Base-by-base conservation (phyloP, 495 filamentous ascomycete genomes). In the Baudoinia panamericana region DNA sequence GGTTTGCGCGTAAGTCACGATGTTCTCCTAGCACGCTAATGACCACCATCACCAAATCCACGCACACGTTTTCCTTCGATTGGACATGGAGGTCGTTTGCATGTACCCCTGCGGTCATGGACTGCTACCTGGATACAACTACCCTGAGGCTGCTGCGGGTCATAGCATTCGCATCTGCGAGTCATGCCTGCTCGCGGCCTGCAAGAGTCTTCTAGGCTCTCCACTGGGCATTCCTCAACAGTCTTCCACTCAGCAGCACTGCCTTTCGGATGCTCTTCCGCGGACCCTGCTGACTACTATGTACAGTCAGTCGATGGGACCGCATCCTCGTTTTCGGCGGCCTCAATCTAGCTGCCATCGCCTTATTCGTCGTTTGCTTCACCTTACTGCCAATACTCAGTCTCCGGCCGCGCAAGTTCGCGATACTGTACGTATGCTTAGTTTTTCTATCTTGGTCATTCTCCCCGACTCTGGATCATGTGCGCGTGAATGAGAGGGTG, bases 281-380 rank as follows among this genome's bases (percentile, higher is more conserved):
- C 45, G 56, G 54, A 45, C 51, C 44, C 45, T 43, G 46, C 53
- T 56, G 44, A 58, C 56, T 39, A 50, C 57, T 45, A 48, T 46
- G 39, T 47, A 62, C 61, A 97, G 90, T 97, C 67, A 93, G 84
- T 60, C 75, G 90, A 58, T 96, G 90, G 90, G 90, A 97, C 62
- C 82, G 90, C 35, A 62, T 96, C 56, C 68, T 97, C 53, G 73
- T 95, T 41, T 97, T 96, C 57, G 78, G 71, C 39, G 86, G 76
- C 52, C 93, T 92, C 67, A 95, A 94, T 57, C 58, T 93, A 48
- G 88, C 80, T 36, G 88, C 90, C 37, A 69, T 82, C 45, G 83
- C 80, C 39, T 86, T 92, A 66, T 97, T 97, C 64, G 72, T 90
- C 45, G 70, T 90, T 51, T 92, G 83, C 67, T 92, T 96, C 64